phyloP scores from a whole-genome alignment of 2,329 filamentous ascomycete species.

The Phialophora chinensis region DNA sequence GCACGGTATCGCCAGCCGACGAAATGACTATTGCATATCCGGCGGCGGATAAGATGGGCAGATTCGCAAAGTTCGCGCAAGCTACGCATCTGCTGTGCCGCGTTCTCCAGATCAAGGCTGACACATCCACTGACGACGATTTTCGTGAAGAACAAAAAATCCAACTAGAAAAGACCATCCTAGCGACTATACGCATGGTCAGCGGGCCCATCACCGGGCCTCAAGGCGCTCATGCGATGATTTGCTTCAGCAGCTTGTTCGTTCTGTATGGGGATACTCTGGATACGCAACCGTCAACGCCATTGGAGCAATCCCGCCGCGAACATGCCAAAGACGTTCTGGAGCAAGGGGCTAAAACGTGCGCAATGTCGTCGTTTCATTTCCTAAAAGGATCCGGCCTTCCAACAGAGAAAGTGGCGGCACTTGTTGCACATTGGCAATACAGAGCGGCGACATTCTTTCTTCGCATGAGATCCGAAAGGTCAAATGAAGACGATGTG shows the following conservation, averaged over 20 bases:
- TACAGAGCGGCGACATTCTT: slow-evolving; percentile 8
- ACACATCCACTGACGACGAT: slow-evolving; percentile 3
- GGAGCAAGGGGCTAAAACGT: slow-evolving; percentile 10
- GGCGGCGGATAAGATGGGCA: slow-evolving; percentile 10
- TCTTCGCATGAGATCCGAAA: slow-evolving; percentile 6
- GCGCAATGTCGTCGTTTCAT: not conserved
- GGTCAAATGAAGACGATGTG: slow-evolving; percentile 1
- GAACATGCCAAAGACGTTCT: slow-evolving; percentile 12
- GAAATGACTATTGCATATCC: slow-evolving; percentile 9
- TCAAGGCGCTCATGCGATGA: slow-evolving; percentile 3
- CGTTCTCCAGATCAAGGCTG: slow-evolving; percentile 4
- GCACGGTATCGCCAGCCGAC: slow-evolving; percentile 3
- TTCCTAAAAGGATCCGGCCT: slow-evolving; percentile 7
- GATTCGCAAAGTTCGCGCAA: slow-evolving; percentile 11
- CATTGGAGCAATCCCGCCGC: not conserved
- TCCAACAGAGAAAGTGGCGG: slow-evolving; percentile 4
- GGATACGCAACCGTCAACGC: slow-evolving; percentile 3
- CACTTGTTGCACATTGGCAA: slow-evolving; percentile 7
- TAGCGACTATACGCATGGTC: slow-evolving; percentile 14
- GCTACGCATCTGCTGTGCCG: slow-evolving; percentile 18
- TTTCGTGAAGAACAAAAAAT: slow-evolving; percentile 12
- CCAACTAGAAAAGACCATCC: slow-evolving; percentile 6
- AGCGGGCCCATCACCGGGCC: slow-evolving; percentile 6
- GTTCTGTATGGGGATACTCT: slow-evolving; percentile 7
- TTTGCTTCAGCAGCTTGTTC: slow-evolving; percentile 15